Evolutionary conservation across 2,329 filamentous ascomycete species (phyloP), one percentile per base, ranked within the genome.

Genomic region (Fusarium staphyleae): DNA sequence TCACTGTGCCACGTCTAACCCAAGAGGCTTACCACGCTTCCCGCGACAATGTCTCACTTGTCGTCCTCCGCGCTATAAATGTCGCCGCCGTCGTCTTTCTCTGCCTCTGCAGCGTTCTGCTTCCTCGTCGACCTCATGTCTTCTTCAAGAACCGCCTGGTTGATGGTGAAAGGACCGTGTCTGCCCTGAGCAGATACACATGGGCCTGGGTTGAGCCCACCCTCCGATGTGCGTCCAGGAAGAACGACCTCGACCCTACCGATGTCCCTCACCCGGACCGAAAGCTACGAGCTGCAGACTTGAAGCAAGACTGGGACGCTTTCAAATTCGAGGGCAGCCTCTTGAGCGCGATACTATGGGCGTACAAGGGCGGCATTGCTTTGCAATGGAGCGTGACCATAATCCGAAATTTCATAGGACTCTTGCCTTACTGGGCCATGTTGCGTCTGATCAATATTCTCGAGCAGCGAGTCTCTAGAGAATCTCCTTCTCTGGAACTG

Each of bases 401-500:
- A 1, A 55, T 79, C 6, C 77, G 79, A 15, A 81, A 83, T 8
- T 62, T 87, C 24, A 63, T 88, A n/a, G 85, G 84, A 48, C 86
- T 92, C 52, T 81, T 84, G 0, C 90, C 90, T 0, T 90, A 91
- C 66, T 84, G 87, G 69, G 82, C 86, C 22, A 84, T 90, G 58
- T 78, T 87, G 51, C 81, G 83, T 39, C 81, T 93, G 11, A 79
- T 93, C 15, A 78, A 78, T 28, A 78, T 83, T 2, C 77, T 93
- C 8, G 89, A 93, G 70, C 70, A 68, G 12, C 78, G 82, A 11
- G 71, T 74, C 4, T 66, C 68, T 1, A 80, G 78, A 1, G 70
- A 78, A 14, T 66, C 74, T 14, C 74, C 83, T 9, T 75, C 78
- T 3, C 66, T 78, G 1, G 78, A 83, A 29, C 81, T 86, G 0